Conservation (phyloP, 192 early-diverging fungal genomes). For the Geranomyces michiganensis region DNA sequence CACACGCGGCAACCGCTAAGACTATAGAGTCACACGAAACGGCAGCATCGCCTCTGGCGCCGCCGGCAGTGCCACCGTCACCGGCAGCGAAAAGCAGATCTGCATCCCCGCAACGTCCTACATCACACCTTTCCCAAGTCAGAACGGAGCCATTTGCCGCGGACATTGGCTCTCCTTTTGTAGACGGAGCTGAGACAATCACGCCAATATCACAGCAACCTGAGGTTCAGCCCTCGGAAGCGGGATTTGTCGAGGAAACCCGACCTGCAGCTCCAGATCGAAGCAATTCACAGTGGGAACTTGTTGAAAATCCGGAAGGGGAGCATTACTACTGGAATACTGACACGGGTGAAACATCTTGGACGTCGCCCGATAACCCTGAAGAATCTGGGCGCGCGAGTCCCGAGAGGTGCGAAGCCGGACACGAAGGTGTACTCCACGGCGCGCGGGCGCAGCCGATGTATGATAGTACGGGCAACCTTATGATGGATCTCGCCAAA, state of each 20-base stretch:
- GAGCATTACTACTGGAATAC: conserved; percentile 56
- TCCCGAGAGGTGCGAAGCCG: not conserved
- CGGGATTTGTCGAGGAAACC: not conserved
- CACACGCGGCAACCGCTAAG: too few species aligned
- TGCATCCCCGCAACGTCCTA: not conserved
- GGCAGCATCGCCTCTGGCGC: not conserved
- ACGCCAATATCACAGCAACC: not conserved
- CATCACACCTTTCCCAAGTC: not conserved
- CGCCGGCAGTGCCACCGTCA: not conserved
- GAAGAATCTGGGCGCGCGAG: not conserved
- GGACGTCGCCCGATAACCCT: conserved; percentile 36
- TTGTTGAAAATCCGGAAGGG: conserved; percentile 36
- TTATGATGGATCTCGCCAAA: conserved; percentile 7
- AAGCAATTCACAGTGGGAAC: conserved; percentile 18
- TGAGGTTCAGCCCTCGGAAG: not conserved
- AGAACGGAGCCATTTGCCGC: too few species aligned
- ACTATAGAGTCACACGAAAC: too few species aligned
- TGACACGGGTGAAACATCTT: conserved; percentile 47
- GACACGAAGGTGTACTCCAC: not conserved
- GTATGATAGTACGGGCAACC: not conserved
- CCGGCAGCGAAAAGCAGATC: not conserved
- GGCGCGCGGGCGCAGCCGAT: not conserved
- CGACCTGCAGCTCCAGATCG: not conserved
- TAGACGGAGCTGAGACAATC: too few species aligned
- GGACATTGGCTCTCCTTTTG: too few species aligned